Base-by-base conservation (phyloP, 2,329 filamentous ascomycete species). In the Aspergillus oerlinghausenensis region DNA sequence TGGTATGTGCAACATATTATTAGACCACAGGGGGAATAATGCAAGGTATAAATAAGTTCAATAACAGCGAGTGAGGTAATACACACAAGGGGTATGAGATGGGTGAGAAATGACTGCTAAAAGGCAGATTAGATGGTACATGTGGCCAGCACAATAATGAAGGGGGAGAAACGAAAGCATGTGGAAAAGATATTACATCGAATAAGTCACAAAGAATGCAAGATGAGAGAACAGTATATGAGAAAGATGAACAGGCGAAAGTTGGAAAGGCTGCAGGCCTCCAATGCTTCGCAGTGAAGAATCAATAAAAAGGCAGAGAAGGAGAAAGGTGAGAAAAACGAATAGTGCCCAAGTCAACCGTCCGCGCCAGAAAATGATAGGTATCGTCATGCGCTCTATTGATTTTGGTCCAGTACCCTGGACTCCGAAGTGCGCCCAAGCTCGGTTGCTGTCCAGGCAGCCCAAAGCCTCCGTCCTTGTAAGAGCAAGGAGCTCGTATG, bases 111-210 rank as follows among this genome's bases (percentile, higher is more conserved):
- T 57, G 60, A 61, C 59, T 52, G 59, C 21, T 19, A 26, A 23
- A 45, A 21, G 47, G 52, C 52, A 59, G 56, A 71, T 69, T 71
- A 72, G 67, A 72, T 68, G 69, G 69, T 73, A 74, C 71, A 69
- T 72, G 71, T 74, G 73, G 60, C 73, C 73, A 73, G 73, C 73
- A 75, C 73, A 73, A 59, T 60, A 67, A 67, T 58, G 55, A 63
- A 61, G 52, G 58, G 42, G 61, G 47, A 57, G 60, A 29, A 62
- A 60, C 61, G 56, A 59, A 56, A 61, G 51, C 52, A 60, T 60
- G 58, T 63, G 49, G 49, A 29, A 54, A 60, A 65, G 54, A 65
- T 67, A 70, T 72, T 72, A 72, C 67, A 72, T 70, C 59, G 56
- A 68, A 68, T 66, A 68, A 56, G 50, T 49, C 40, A 66, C 64